Conservation (phyloP, 2,329 filamentous ascomycete genomes). For the Periconia sp. region DNA sequence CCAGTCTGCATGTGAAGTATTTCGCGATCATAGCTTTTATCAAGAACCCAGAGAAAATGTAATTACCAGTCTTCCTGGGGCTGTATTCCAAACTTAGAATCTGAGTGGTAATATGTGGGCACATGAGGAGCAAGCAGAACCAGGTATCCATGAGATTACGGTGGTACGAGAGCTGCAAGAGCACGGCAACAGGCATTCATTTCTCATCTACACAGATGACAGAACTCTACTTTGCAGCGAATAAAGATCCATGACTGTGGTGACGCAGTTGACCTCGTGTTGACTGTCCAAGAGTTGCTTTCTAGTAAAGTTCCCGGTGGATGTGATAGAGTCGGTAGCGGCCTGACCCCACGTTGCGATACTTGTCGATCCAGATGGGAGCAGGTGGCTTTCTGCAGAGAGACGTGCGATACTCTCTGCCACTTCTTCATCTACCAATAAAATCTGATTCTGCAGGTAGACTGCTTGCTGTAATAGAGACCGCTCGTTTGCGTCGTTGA, state of each 20-base stretch:
- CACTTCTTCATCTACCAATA: conserved; percentile 34
- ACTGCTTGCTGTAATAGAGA: conserved; percentile 41
- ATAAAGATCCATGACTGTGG: conserved; percentile 33
- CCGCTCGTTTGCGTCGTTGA: conserved; percentile 32
- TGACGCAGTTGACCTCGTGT: conserved; percentile 31
- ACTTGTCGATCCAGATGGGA: conserved; percentile 39
- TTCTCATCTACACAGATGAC: conserved; percentile 8
- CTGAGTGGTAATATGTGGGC: neutral
- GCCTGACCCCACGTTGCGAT: conserved; percentile 32
- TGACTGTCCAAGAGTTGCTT: conserved; percentile 25
- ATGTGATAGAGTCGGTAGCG: conserved; percentile 25
- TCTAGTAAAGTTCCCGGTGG: conserved; percentile 23
- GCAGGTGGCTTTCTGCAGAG: conserved; percentile 46
- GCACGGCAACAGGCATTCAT: neutral
- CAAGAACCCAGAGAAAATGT: neutral
- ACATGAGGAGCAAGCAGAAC: neutral
- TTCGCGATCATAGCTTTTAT: neutral
- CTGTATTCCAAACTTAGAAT: neutral
- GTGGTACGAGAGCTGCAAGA: conserved; percentile 3
- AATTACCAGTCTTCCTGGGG: neutral
- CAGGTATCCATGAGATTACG: neutral
- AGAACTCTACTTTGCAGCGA: conserved; percentile 36
- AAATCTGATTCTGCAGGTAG: conserved; percentile 41
- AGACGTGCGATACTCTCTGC: conserved; percentile 38
- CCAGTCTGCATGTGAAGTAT: neutral